Evolutionary conservation across 1,284 basidiomycete genomes (phyloP), one percentile per base, ranked within the genome.

Genomic region (Trichosporon coremiiforme): DNA sequence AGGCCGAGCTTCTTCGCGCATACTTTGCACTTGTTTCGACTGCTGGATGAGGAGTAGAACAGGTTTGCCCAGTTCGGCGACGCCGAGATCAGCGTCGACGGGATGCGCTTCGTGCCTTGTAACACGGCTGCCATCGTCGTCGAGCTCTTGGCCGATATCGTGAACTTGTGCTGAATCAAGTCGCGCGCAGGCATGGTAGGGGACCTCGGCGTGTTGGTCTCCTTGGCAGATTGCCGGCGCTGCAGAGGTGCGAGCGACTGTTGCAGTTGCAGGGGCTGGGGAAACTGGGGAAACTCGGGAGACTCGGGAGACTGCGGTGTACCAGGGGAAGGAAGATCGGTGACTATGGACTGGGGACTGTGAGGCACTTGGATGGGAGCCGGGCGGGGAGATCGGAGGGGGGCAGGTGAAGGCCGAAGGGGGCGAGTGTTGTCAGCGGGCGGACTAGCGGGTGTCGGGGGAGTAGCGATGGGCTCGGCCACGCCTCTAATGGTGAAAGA

Each of bases 1-100:
- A 60, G 57, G 29, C 57, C 57, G 13, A 60, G 29, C 29, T 60
- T 60, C 57, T 60, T 60, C 57, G 57, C 31, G 57, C 57, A 60
- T 0, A 60, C 57, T 15, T 60, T 60, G 57, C 57, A 60, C 57
- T 60, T 60, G 57, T 33, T 60, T 6, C 57, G 29, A 31, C 29
- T 33, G 31, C 57, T 60, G 8, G 57, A 60, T 4, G 57, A 60
- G 8, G 57, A 60, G 31, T 60, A 60, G 57, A 60, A 60, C 1
- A 60, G 13, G 15, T 60, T 60, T 2, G 57, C 57, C 57, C 57
- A 60, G 57, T 60, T 60, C 17, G 57, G 57, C 4, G 57, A 33
- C 3, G 29, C 57, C 5, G 57, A 60, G 1, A 33, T 33, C 57
- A 60, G 31, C 15, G 57, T 60, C 4, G 57, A 60, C 2, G 57